A percentile compares a stretch with the other conserved stretches of the same genome.
These are phyloP conservation scores for Colletotrichum sp. DNA, from an alignment of 2,329 filamentous ascomycete species.

Conservation along the genomic window DNA sequence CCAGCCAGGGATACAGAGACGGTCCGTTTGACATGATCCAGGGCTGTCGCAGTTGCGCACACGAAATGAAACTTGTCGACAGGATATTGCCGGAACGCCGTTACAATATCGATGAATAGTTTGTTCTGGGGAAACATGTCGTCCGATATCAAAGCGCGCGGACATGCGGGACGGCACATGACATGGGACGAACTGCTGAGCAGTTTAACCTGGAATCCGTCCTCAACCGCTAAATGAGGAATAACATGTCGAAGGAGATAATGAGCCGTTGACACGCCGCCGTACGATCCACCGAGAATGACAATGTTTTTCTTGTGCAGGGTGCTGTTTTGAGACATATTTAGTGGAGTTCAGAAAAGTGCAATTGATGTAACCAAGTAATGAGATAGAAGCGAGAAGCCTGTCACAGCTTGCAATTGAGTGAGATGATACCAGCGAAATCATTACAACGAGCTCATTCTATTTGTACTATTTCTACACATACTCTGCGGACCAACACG, in stretches of 20 bases:
- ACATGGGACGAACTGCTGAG: slow-evolving; percentile 45
- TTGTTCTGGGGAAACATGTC: slow-evolving; percentile 46
- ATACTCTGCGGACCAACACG: too few relatives aligned
- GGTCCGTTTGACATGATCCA: slow-evolving; percentile 37
- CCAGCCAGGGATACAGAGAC: slow-evolving; percentile 31
- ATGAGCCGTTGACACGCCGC: slow-evolving; percentile 55
- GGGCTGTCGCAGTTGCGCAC: slow-evolving; percentile 40
- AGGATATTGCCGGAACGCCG: slow-evolving; percentile 44
- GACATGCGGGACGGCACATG: slow-evolving; percentile 48
- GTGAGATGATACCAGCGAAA: too few relatives aligned
- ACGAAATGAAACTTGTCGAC: slow-evolving; percentile 43
- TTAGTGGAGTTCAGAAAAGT: too few relatives aligned
- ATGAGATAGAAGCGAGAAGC: too few relatives aligned
- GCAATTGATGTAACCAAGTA: too few relatives aligned
- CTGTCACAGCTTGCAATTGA: too few relatives aligned
- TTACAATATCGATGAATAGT: slow-evolving; percentile 45
- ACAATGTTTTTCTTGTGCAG: slow-evolving; percentile 44
- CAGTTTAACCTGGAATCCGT: slow-evolving; percentile 45
- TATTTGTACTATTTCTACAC: too few relatives aligned
- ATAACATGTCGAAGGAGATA: slow-evolving; percentile 58
- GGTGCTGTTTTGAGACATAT: neutral
- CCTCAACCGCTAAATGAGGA: slow-evolving; percentile 40
- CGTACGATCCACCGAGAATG: slow-evolving; percentile 59
- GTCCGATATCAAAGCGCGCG: slow-evolving; percentile 52
- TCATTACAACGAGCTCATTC: too few relatives aligned